Percentiles rank a stretch among this genome's conserved stretches.
phyloP scores from a whole-genome alignment of 208 protist genomes.

The Wallacemonas sp. region DNA sequence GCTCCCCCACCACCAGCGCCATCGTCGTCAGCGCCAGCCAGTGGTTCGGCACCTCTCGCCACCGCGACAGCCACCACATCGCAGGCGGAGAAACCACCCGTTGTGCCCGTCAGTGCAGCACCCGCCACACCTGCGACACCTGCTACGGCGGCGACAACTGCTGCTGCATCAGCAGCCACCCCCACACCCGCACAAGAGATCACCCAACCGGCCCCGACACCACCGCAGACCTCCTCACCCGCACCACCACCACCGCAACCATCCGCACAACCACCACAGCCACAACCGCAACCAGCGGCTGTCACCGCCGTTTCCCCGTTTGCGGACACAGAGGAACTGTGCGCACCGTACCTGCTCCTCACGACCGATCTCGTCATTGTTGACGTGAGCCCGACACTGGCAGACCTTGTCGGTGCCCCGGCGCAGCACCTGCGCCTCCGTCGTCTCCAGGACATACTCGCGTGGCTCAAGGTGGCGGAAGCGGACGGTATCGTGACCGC shows the following conservation, averaged over 20 bases:
- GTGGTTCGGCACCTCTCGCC: no score
- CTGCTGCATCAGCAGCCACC: not conserved
- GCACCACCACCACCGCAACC: not conserved
- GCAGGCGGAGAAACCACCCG: no score
- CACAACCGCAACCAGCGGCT: not conserved
- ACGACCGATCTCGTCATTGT: slow-evolving; percentile 41
- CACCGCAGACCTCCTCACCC: no score
- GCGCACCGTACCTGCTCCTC: slow-evolving; percentile 43
- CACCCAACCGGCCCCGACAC: no score
- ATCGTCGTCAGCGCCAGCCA: not conserved
- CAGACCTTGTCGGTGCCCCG: slow-evolving; percentile 41
- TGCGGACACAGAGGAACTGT: slow-evolving; percentile 26
- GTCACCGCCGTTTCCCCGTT: slow-evolving; percentile 3
- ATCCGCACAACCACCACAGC: not conserved
- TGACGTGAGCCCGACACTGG: slow-evolving; percentile 50
- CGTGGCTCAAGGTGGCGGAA: slow-evolving; percentile 49
- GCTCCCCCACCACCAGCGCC: not conserved
- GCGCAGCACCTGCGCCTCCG: slow-evolving; percentile 30
- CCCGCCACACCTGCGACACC: not conserved
- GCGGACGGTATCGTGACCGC: slow-evolving; percentile 2
- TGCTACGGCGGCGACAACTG: not conserved
- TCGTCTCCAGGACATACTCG: slow-evolving; percentile 35
- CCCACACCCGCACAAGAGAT: not conserved
- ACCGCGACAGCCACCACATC: no score
- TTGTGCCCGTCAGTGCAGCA: not conserved